Percentiles rank a stretch among this genome's conserved stretches.
These are phyloP conservation scores for Microdochium bolleyi DNA, from an alignment of 2,329 filamentous ascomycete species.

Conservation along the genomic window DNA sequence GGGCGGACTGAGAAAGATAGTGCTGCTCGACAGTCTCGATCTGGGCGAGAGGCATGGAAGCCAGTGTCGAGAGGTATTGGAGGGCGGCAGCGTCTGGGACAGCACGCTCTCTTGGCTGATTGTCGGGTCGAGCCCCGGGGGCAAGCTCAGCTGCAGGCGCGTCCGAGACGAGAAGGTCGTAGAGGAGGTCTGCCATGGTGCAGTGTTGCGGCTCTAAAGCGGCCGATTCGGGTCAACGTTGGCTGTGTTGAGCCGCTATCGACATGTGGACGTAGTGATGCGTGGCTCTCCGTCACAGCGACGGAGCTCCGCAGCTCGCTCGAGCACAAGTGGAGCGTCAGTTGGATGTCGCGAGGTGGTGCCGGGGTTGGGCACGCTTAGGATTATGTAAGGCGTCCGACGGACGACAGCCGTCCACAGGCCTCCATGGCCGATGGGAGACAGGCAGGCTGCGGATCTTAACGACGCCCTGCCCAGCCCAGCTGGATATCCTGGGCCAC, in stretches of 20 bases:
- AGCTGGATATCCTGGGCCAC: not conserved
- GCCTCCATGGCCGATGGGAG: too few relatives aligned
- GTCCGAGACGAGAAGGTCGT: slow-evolving; percentile 63
- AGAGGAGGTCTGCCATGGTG: slow-evolving; percentile 62
- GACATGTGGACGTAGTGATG: not conserved
- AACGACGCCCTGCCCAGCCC: too few relatives aligned
- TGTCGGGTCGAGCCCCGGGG: too few relatives aligned
- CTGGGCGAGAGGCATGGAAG: slow-evolving; percentile 66
- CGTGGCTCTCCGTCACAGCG: not conserved
- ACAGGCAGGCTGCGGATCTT: too few relatives aligned
- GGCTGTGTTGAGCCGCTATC: not conserved
- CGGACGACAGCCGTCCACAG: too few relatives aligned
- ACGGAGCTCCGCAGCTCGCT: not conserved
- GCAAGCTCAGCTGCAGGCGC: too few relatives aligned
- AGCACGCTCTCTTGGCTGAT: slow-evolving; percentile 23
- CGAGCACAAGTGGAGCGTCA: not conserved
- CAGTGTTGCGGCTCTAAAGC: not conserved
- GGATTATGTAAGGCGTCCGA: too few relatives aligned
- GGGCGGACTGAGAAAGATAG: slow-evolving; percentile 70
- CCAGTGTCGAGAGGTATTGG: slow-evolving; percentile 69
- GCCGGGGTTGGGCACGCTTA: not conserved
- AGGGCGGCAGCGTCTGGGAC: slow-evolving; percentile 33
- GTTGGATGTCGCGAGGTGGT: not conserved
- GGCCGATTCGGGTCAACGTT: not conserved
- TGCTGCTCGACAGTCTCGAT: slow-evolving; percentile 71